Evolutionary conservation across 2,329 filamentous ascomycete species (phyloP).

Genomic region (Trichoderma koningiopsis): DNA sequence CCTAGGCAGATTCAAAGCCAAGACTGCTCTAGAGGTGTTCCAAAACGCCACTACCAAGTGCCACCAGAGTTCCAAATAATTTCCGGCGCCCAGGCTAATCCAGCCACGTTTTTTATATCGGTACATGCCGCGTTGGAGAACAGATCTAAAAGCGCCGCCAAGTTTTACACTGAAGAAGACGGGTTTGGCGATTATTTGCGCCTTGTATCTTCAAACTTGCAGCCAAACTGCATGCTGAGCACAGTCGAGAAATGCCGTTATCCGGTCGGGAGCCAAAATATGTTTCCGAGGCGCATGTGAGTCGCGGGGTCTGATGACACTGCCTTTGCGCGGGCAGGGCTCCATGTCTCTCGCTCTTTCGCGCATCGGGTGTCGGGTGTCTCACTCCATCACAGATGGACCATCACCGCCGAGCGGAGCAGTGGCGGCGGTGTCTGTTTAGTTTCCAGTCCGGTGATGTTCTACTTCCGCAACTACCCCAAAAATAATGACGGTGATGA

Average conservation of each 20-base stretch:
- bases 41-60: not conserved
- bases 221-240: not conserved
- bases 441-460: not conserved
- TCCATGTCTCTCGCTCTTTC: not conserved
- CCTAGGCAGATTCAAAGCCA: conserved; percentile 1
- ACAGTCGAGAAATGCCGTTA: not conserved
- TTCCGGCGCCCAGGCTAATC: not conserved
- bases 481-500: not conserved
- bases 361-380: not conserved
- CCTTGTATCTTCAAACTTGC: not conserved
- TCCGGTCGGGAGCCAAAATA: conserved; percentile 14
- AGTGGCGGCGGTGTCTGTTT: not conserved
- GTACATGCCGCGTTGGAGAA: not conserved
- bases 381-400: not conserved
- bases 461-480: not conserved
- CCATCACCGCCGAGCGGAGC: not conserved
- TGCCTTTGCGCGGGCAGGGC: not conserved
- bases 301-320: not conserved
- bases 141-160: not conserved
- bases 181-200: not conserved
- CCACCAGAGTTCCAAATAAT: not conserved
- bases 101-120: not conserved
- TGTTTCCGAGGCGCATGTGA: conserved; percentile 1
- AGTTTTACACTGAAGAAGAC: not conserved
- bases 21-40: not conserved